These are phyloP conservation scores for Debaryomyces sp. DNA, from an alignment of 1,139 yeast species.

Conservation along the genomic window DNA sequence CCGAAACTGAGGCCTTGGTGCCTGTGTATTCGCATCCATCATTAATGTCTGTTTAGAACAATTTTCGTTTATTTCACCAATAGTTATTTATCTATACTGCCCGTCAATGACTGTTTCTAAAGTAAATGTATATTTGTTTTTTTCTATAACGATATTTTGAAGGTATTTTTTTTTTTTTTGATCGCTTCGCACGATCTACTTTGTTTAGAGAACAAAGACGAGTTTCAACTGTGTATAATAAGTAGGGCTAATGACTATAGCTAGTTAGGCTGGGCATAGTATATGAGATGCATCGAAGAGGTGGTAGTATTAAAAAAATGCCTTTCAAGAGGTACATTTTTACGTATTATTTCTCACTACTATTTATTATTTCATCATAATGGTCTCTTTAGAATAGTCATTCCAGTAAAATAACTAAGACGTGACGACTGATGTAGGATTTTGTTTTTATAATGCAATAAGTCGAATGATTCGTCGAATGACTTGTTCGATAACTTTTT, in stretches of 20 bases:
- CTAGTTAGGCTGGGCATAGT: not conserved
- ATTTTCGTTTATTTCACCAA: not conserved
- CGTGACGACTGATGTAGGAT: too few species aligned
- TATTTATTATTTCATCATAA: not conserved
- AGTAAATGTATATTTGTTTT: not conserved
- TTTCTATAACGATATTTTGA: slow-evolving; percentile 1
- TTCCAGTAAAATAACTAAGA: too few species aligned
- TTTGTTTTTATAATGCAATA: too few species aligned
- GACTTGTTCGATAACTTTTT: not conserved
- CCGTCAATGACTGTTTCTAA: not conserved
- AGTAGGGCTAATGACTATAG: not conserved
- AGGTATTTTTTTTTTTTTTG: not conserved
- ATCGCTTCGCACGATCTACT: slow-evolving; percentile 1
- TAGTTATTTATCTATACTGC: not conserved
- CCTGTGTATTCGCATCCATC: slow-evolving; percentile 21
- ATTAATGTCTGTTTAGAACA: not conserved
- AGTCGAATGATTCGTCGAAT: not conserved
- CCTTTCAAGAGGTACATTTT: not conserved
- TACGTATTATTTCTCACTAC: not conserved
- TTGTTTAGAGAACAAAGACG: not conserved
- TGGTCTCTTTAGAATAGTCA: not conserved
- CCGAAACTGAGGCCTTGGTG: slow-evolving; percentile 31
- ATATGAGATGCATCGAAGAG: not conserved
- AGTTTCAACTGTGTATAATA: not conserved
- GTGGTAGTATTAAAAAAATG: not conserved